Conservation (phyloP, 2,329 filamentous ascomycete genomes). For the Aspergillus latus region DNA sequence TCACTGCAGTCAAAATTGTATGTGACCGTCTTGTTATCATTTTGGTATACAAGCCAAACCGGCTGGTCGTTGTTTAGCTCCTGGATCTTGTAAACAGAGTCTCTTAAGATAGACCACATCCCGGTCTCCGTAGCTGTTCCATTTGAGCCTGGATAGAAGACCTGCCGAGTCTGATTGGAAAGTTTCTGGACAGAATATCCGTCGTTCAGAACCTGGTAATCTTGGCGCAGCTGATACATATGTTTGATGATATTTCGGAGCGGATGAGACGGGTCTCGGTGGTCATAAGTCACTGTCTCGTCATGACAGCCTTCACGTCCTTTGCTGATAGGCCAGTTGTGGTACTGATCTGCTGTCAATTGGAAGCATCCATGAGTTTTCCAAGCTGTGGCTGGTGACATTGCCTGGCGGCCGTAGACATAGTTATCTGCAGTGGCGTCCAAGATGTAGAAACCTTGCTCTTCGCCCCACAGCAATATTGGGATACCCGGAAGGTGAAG, state of each 20-base stretch:
- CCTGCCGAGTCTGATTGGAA: conserved; percentile 56
- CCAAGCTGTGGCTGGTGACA: conserved; percentile 63
- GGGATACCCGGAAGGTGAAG: conserved; percentile 62
- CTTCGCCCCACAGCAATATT: conserved; percentile 64
- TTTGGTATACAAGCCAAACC: conserved; percentile 48
- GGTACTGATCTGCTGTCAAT: conserved; percentile 57
- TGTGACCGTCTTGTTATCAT: conserved; percentile 48
- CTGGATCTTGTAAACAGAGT: conserved; percentile 53
- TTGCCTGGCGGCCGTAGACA: conserved; percentile 63
- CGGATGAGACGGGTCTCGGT: conserved; percentile 62
- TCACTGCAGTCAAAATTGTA: conserved; percentile 60
- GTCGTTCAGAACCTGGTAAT: conserved; percentile 61
- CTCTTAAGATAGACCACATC: conserved; percentile 61
- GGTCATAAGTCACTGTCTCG: conserved; percentile 57
- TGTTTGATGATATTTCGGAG: conserved; percentile 61
- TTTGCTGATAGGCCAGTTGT: conserved; percentile 57
- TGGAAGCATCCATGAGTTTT: conserved; percentile 64
- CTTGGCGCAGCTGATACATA: conserved; percentile 61
- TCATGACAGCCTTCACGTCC: conserved; percentile 58
- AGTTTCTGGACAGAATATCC: conserved; percentile 57
- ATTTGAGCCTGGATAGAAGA: conserved; percentile 54
- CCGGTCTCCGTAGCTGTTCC: conserved; percentile 56
- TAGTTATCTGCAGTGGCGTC: conserved; percentile 66
- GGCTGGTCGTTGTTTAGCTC: conserved; percentile 52
- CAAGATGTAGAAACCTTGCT: conserved; percentile 64